Conservation (phyloP, 1,284 basidiomycete genomes). For the Mycosarcoma maydis region DNA sequence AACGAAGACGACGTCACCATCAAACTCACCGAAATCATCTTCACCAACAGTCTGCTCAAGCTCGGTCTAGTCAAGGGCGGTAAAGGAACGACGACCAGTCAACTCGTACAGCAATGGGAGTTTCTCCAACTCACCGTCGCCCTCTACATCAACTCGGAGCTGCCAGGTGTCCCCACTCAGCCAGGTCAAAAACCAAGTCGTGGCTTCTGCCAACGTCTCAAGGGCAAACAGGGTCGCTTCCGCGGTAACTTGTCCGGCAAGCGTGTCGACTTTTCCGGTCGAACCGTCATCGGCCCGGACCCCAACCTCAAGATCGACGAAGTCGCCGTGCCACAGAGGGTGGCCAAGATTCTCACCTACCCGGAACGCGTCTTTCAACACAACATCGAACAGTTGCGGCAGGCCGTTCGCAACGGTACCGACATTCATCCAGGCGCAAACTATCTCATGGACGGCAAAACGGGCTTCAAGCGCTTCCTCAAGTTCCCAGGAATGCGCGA, state of each 20-base stretch:
- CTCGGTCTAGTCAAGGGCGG: constrained; percentile 79
- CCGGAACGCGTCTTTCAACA: constrained; percentile 93
- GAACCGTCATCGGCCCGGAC: constrained; percentile 98
- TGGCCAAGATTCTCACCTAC: constrained; percentile 94
- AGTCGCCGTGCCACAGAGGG: constrained; percentile 88
- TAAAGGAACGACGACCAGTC: constrained; percentile 63
- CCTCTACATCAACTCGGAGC: constrained; percentile 98
- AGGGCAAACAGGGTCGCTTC: constrained; percentile 99
- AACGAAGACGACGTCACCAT: constrained; percentile 99
- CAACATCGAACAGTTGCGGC: constrained; percentile 82
- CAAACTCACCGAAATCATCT: constrained; percentile 96
- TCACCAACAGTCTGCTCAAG: constrained; percentile 91
- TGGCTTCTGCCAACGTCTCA: constrained; percentile 96
- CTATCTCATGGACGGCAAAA: constrained; percentile 78
- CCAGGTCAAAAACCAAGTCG: constrained; percentile 64
- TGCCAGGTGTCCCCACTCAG: constrained; percentile 75
- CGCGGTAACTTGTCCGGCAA: constrained; percentile 98
- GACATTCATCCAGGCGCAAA: constrained; percentile 96
- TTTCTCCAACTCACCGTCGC: constrained; percentile 93
- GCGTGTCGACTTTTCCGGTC: constrained; percentile 97
- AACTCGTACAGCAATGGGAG: constrained; percentile 88
- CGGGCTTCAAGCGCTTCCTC: constrained; percentile 75
- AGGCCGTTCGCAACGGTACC: constrained; percentile 86
- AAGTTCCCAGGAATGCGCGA: constrained; percentile 62
- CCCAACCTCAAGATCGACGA: constrained; percentile 94